Evolutionary conservation across 2,329 filamentous ascomycete species (phyloP), one percentile per base, ranked within the genome.

Genomic region (Xylariales sp.): DNA sequence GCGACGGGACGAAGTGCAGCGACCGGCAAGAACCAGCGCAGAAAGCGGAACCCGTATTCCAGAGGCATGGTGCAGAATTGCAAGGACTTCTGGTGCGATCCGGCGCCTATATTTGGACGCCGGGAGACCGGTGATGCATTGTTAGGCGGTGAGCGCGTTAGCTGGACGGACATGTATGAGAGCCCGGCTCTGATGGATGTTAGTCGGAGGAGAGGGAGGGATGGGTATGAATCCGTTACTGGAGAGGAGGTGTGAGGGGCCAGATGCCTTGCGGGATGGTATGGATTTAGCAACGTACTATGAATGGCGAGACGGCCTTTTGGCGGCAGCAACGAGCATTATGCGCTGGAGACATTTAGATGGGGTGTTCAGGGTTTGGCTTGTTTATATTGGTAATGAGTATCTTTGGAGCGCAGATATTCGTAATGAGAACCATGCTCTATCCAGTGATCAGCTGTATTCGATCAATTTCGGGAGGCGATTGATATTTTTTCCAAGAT

Each of bases 41-140:
- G 73, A 42, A 76, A 76, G 58, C 73, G 73, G 50, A 98, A 97
- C 60, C 90, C 90, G 0, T 98, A 91, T 62, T 91, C 82, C 44
- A 75, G 82, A 22, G 93, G 93, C 6, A 73, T 88, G 28, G 53
- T 94, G n/a, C 78, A 82, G 45, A 98, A 98, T 59, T 98, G 93
- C 65, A 84, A 80, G 51, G 94, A 98, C 63, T 98, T 98, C 61
- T 97, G 90, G 88, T 91, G 86, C 55, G 93, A 97, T 59, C 81
- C 87, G 2, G 83, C 86, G 2, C 86, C 91, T 0, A 62, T 95
- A 14, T 91, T 95, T 59, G 81, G 84, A 9, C 79, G 74, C 53
- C 76, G 84, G 44, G 80, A 87, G 54, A 84, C 78, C 38, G 90
- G 90, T 10, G 73, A 74, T 31, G 89, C 86, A 0, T 68, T 89